Conservation (phyloP, 164 flowering plant species). For the Platanus orientalis region DNA sequence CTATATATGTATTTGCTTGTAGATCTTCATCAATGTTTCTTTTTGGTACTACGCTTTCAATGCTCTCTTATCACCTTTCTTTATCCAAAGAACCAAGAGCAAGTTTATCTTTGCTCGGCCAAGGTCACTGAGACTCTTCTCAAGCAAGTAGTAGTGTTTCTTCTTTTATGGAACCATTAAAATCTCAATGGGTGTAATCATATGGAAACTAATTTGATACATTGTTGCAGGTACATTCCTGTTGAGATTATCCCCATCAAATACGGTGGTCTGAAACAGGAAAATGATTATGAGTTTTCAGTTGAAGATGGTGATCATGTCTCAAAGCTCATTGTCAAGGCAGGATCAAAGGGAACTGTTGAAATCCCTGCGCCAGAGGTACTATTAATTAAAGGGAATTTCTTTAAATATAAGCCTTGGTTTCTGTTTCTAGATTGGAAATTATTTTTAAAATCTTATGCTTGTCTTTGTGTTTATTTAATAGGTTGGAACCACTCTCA, state of each 20-base stretch:
- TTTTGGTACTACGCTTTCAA: slow-evolving; percentile 53
- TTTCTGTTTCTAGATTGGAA: not conserved
- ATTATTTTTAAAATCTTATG: too few species aligned
- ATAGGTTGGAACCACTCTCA: slow-evolving; percentile 36
- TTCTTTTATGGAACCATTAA: not conserved
- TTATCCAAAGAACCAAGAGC: slow-evolving; percentile 31
- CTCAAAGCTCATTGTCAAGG: slow-evolving; percentile 31
- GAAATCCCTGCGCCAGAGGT: slow-evolving; percentile 56
- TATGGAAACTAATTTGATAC: not conserved
- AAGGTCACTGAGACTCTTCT: slow-evolving; percentile 64
- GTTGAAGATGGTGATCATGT: slow-evolving; percentile 31
- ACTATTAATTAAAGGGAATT: not conserved
- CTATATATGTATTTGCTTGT: slow-evolving; percentile 31
- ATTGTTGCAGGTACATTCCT: slow-evolving; percentile 43
- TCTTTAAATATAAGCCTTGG: slow-evolving; percentile 1
- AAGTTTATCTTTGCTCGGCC: slow-evolving; percentile 47
- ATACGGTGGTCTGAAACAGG: slow-evolving; percentile 74
- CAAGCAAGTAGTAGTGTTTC: slow-evolving; percentile 59
- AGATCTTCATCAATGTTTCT: slow-evolving; percentile 72
- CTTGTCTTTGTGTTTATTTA: too few species aligned
- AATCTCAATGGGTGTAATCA: not conserved
- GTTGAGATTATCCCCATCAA: slow-evolving; percentile 58
- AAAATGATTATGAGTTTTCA: slow-evolving; percentile 54
- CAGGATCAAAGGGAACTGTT: slow-evolving; percentile 28
- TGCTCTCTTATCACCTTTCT: slow-evolving; percentile 25